Percentiles rank a stretch among this genome's conserved stretches.
phyloP scores from a whole-genome alignment of 2,329 filamentous ascomycete genomes.

The Cladophialophora exuberans region DNA sequence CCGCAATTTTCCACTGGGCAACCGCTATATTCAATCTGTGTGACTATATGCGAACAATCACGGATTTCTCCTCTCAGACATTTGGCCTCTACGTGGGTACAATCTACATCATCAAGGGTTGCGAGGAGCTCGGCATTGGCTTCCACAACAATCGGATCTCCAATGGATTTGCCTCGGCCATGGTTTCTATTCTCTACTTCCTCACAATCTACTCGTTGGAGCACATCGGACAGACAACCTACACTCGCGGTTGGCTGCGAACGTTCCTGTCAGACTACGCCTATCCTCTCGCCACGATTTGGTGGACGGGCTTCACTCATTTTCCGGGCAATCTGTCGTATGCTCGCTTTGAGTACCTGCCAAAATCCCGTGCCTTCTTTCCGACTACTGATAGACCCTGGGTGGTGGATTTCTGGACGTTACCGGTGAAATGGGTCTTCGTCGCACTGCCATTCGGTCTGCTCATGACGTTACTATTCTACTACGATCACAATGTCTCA shows the following conservation, averaged over 20 bases:
- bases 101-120: conserved; percentile 61
- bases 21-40: conserved; percentile 56
- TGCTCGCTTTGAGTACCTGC: conserved; percentile 47
- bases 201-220: conserved; percentile 55
- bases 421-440: conserved; percentile 57
- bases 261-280: conserved; percentile 16
- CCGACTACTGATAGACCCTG: conserved; percentile 52
- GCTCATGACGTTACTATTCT: conserved; percentile 58
- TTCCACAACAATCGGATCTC: conserved; percentile 47
- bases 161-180: conserved; percentile 53
- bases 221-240: conserved; percentile 44
- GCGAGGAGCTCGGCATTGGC: conserved; percentile 58
- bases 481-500: conserved; percentile 56
- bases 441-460: conserved; percentile 58
- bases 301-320: conserved; percentile 59
- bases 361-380: conserved; percentile 50
- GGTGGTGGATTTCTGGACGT: conserved; percentile 57
- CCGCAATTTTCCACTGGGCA: conserved; percentile 61
- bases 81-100: conserved; percentile 62
- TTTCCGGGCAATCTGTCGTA: conserved; percentile 52
- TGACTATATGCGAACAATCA: conserved; percentile 63
- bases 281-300: conserved; percentile 52
- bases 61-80: conserved; percentile 58
- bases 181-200: conserved; percentile 58
- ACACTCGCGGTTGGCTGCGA: background rate